Evolutionary conservation across 2,329 filamentous ascomycete species (phyloP).

Genomic region (Penicillium frequentans): DNA sequence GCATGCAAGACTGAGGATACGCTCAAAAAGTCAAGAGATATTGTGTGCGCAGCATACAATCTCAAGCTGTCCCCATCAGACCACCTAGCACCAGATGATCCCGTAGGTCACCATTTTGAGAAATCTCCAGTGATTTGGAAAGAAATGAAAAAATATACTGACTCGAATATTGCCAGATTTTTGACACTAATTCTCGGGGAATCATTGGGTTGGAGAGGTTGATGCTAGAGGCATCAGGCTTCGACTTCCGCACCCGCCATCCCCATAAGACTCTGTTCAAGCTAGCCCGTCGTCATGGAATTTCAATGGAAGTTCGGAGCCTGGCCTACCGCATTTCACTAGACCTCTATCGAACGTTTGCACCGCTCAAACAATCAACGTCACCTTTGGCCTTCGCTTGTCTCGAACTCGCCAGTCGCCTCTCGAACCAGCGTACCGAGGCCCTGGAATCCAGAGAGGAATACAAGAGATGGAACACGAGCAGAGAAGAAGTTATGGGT

Average conservation of each 20-base stretch:
- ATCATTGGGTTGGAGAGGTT: constrained; percentile 89
- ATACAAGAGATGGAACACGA: constrained; percentile 53
- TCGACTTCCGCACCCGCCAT: constrained; percentile 88
- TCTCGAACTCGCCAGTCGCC: constrained; percentile 73
- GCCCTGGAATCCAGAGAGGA: constrained; percentile 48
- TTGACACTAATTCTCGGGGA: constrained; percentile 74
- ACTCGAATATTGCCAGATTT: constrained; percentile 55
- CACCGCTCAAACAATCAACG: constrained; percentile 84
- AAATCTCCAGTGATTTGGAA: not conserved
- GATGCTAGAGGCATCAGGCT: constrained; percentile 88
- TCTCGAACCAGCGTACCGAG: constrained; percentile 60
- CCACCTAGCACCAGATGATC: constrained; percentile 75
- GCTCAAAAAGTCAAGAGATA: constrained; percentile 92
- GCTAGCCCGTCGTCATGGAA: constrained; percentile 62
- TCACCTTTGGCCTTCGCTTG: constrained; percentile 81
- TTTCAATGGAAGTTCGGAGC: constrained; percentile 59
- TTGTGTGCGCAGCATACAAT: constrained; percentile 87
- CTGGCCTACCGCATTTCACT: constrained; percentile 79
- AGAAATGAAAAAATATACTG: not conserved
- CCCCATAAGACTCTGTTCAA: constrained; percentile 85
- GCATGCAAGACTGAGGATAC: constrained; percentile 98
- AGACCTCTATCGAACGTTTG: constrained; percentile 90
- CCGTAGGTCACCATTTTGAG: constrained; percentile 53
- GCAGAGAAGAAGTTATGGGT: constrained; percentile 50
- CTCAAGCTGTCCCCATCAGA: constrained; percentile 69